Base-by-base conservation (phyloP, 2,329 filamentous ascomycete genomes). In the Botrytis aclada region DNA sequence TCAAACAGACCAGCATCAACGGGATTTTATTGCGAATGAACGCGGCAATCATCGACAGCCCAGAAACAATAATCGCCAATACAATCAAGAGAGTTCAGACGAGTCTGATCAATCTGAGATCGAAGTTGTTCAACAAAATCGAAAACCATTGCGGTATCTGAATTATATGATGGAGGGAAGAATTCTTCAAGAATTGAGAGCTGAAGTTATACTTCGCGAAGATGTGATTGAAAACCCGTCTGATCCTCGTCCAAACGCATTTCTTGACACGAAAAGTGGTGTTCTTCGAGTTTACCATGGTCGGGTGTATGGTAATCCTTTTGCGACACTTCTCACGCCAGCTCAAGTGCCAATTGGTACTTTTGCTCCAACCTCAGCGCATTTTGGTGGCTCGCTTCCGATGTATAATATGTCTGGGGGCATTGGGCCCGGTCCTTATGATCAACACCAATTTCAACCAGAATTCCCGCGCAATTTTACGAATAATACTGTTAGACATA, bases 221-320 rank as follows among this genome's bases (percentile, higher is more conserved):
- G 86, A 88, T 74, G 83, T 87, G 3, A 80, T 89, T 32, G 87
- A 89, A 76, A 81, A 80, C 1, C 81, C 82, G 5, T 81, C 84
- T 61, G 88, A 89, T 74, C 88, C 88, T 14, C 83, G 83, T 2
- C 88, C 88, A 20, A 90, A 90, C 76, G 87, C 88, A 60, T 90
- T 87, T 77, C 86, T 86, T 76, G 88, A 90, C 76, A 78, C 82
- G n/a, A 82, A 83, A 63, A 83, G 84, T 74, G 85, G 87, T 45
- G 80, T 88, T 32, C 82, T 88, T 67, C 85, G 87, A 22, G 84
- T 89, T 39, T 90, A 90, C 75, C 86, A 90, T 75, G 88, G 88
- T 0, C 84, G 85, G 4, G 81, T 83, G 0, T 90, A 88, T 77
- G 87, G 87, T 7, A 87, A 87, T 75, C 84, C 85, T 37, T 81